Conservation (phyloP, 2,329 filamentous ascomycete species). For the Neonectria neomacrospora region DNA sequence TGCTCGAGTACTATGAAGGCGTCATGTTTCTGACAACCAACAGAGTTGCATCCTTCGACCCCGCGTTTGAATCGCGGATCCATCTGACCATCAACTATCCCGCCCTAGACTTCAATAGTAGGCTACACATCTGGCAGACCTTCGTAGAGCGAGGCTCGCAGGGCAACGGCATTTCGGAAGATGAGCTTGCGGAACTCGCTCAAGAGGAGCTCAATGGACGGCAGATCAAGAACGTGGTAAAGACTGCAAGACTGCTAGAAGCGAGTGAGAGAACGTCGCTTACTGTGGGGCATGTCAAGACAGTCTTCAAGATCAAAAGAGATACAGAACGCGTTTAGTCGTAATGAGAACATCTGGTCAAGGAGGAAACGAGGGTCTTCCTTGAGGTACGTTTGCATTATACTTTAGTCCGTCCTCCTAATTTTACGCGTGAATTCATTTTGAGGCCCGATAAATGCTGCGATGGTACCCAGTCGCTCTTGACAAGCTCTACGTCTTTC, state of each 20-base stretch:
- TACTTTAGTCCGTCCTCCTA: no score
- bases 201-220: slow-evolving; percentile 22
- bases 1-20: slow-evolving; percentile 23
- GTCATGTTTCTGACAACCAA: slow-evolving; percentile 28
- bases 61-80: slow-evolving; percentile 19
- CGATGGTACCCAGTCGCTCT: no score
- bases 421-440: no score
- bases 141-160: slow-evolving; percentile 1
- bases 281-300: slow-evolving; percentile 3
- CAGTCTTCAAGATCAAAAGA: slow-evolving; percentile 14
- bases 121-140: slow-evolving; percentile 15
- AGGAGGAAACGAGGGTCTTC: no score
- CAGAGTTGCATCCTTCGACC: slow-evolving; percentile 21
- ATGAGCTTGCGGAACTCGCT: slow-evolving; percentile 7
- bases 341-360: no score
- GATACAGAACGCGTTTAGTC: no score
- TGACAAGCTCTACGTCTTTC: no score
- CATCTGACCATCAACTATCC: slow-evolving; percentile 26
- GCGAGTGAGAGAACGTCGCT: background rate
- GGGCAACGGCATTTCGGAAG: background rate
- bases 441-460: no score
- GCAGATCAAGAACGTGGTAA: slow-evolving; percentile 28
- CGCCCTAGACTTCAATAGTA: background rate
- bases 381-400: no score
- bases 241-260: slow-evolving; percentile 20